Conservation (phyloP, 1,284 basidiomycete genomes). For the Pseudozyma hubeiensis region DNA sequence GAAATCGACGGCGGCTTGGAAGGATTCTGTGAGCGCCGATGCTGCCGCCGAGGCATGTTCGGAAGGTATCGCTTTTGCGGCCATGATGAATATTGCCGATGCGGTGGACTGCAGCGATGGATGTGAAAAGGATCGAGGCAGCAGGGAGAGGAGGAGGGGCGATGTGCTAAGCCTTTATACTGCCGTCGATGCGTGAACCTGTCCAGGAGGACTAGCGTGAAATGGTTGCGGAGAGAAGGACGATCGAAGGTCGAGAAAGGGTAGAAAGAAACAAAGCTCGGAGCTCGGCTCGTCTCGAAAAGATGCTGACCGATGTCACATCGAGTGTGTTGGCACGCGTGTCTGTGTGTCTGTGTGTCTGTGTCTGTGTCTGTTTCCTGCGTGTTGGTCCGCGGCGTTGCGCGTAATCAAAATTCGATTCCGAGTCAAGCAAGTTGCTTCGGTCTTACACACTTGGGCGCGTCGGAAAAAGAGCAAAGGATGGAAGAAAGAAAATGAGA, state of each 20-base stretch:
- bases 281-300: conserved; percentile 5
- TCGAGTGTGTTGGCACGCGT: not conserved
- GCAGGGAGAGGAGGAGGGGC: not conserved
- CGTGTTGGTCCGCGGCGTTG: too few species aligned
- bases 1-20: conserved; percentile 16
- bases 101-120: not conserved
- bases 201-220: too few species aligned
- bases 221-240: not conserved
- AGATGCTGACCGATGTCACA: not conserved
- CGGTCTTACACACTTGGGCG: too few species aligned
- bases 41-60: conserved; percentile 24
- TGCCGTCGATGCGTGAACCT: not conserved
- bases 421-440: too few species aligned
- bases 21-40: conserved; percentile 38
- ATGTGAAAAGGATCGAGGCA: not conserved
- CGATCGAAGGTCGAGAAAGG: not conserved
- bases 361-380: not conserved
- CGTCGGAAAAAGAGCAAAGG: too few species aligned
- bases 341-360: conserved; percentile 4
- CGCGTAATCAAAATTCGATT: too few species aligned
- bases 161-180: too few species aligned
- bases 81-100: conserved; percentile 7
- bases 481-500: too few species aligned
- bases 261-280: not conserved
- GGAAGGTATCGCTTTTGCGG: conserved; percentile 16